Evolutionary conservation across 1,284 basidiomycete genomes (phyloP).

Genomic region (Tetrapyrgos nigripes): DNA sequence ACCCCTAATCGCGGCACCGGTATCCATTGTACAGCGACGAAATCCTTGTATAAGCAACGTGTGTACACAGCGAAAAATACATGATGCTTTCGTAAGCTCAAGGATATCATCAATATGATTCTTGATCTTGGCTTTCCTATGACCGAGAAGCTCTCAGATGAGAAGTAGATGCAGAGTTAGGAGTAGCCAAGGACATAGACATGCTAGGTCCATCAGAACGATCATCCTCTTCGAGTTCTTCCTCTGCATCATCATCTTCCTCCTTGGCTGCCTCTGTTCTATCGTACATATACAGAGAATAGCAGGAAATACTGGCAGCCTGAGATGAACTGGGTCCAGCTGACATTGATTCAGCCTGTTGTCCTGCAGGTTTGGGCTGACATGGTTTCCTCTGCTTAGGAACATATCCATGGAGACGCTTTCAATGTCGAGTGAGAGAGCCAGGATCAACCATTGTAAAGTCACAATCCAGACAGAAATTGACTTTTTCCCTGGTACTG

Average conservation of each 20-base stretch:
- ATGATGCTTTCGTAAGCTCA: no score
- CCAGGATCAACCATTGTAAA: slow-evolving; percentile 14
- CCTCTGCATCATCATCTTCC: background rate
- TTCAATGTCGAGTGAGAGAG: slow-evolving; percentile 14
- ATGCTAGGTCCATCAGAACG: no score
- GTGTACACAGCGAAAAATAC: no score
- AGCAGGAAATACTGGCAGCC: background rate
- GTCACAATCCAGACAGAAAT: slow-evolving; percentile 9
- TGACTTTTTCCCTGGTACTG: slow-evolving; percentile 7
- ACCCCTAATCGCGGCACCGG: no score
- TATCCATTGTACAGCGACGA: no score
- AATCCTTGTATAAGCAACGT: no score
- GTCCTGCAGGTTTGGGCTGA: background rate
- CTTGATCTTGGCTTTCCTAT: no score
- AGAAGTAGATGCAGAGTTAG: no score
- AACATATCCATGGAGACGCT: slow-evolving; percentile 11
- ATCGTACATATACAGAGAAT: background rate
- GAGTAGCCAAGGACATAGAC: no score
- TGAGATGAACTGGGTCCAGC: background rate
- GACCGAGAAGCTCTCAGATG: no score
- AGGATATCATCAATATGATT: no score
- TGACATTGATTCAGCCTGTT: background rate
- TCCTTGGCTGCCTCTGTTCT: background rate
- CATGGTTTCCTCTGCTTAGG: slow-evolving; percentile 5
- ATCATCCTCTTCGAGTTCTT: no score